A percentile compares a stretch with the other conserved stretches of the same genome.
phyloP scores from a whole-genome alignment of 768 basidiomycete species.

The Phlebiopsis gigantea region DNA sequence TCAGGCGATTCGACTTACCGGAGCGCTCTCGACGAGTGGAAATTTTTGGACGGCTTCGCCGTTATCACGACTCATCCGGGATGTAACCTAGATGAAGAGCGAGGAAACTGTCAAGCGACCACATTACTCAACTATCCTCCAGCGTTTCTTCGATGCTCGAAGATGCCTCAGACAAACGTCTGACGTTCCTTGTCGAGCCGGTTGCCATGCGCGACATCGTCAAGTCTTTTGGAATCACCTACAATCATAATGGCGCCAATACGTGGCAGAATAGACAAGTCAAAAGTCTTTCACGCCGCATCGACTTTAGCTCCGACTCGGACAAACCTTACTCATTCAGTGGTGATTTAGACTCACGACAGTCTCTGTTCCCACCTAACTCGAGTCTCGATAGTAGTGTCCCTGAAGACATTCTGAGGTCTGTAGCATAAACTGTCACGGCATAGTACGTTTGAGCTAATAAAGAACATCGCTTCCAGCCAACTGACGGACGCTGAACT shows the following conservation, averaged over 20 bases:
- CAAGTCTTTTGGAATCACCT: constrained; percentile 4
- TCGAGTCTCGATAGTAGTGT: background rate
- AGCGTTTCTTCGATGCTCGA: background rate
- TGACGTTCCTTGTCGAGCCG: background rate
- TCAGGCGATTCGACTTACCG: background rate
- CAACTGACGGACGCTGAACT: background rate
- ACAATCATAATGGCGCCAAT: background rate
- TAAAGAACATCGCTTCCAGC: background rate
- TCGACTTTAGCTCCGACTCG: background rate
- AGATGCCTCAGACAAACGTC: background rate
- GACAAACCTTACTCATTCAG: no score
- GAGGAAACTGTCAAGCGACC: background rate
- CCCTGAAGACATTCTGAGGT: background rate
- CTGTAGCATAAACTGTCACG: no score
- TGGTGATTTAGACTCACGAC: background rate
- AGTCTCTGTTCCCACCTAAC: constrained; percentile 9
- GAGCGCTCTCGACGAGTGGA: background rate
- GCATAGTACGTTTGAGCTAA: no score
- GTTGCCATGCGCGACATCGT: background rate
- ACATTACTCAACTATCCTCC: background rate
- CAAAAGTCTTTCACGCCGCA: background rate
- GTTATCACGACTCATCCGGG: constrained; percentile 6
- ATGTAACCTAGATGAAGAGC: constrained; percentile 6
- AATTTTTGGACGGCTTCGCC: background rate
- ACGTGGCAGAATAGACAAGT: background rate